Evolutionary conservation across 495 filamentous ascomycete genomes (phyloP).

Genomic region (Daldinia vernicosa): DNA sequence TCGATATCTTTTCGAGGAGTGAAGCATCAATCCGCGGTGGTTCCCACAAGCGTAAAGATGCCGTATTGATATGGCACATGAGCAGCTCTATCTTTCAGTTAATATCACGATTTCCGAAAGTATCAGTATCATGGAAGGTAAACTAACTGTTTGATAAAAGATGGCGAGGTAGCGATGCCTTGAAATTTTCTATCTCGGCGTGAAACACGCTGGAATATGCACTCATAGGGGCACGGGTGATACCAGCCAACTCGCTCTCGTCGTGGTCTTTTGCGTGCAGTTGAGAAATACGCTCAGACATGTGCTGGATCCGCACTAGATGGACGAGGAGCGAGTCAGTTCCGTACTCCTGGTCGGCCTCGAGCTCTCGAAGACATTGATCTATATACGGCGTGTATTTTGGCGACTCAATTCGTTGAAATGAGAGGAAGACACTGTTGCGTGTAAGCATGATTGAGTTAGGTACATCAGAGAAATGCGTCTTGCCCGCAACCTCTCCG

Average conservation of each 20-base stretch:
- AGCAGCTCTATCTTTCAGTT: conserved; percentile 31
- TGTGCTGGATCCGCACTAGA: conserved; percentile 50
- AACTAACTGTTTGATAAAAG: conserved; percentile 39
- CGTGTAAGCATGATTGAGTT: not conserved
- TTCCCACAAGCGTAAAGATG: conserved; percentile 42
- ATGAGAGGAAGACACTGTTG: conserved; percentile 38
- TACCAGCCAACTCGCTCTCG: conserved; percentile 20
- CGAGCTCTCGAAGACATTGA: conserved; percentile 49
- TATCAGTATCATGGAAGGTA: not conserved
- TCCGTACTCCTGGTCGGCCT: conserved; percentile 45
- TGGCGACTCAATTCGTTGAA: conserved; percentile 46
- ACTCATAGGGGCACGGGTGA: conserved; percentile 29
- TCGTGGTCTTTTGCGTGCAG: conserved; percentile 38
- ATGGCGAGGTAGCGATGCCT: conserved; percentile 34
- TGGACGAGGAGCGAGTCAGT: conserved; percentile 48
- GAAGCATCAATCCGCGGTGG: conserved; percentile 42
- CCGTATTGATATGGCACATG: conserved; percentile 40
- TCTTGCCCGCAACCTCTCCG: not conserved
- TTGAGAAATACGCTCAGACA: conserved; percentile 49
- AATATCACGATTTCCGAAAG: not conserved
- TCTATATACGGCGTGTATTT: conserved; percentile 50
- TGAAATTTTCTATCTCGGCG: conserved; percentile 44
- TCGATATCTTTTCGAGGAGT: conserved; percentile 44
- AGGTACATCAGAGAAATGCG: not conserved
- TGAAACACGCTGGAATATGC: conserved; percentile 46